phyloP scores from a whole-genome alignment of 306 rosid species.

The Glycine latifolia region DNA sequence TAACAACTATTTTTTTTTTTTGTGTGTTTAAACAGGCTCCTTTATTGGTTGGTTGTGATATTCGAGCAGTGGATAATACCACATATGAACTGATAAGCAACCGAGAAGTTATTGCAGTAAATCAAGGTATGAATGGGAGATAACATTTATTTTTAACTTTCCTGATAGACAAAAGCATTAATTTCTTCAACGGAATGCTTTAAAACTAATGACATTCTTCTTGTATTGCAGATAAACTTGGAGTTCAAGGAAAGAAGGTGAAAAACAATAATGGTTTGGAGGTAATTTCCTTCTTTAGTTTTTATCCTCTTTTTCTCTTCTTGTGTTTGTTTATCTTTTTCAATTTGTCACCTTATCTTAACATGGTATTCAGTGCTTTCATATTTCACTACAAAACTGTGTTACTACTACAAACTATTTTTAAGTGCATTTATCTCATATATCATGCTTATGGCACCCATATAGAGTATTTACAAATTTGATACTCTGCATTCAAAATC shows the following conservation, averaged over 20 bases:
- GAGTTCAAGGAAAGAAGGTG: conserved; percentile 36
- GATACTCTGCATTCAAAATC: neutral
- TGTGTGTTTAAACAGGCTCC: neutral
- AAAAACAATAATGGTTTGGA: conserved; percentile 59
- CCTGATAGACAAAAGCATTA: neutral
- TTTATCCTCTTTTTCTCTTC: neutral
- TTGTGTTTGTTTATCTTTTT: neutral
- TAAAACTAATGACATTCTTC: conserved; percentile 20
- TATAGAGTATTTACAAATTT: neutral
- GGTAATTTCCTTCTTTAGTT: conserved; percentile 51
- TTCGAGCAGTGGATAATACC: too few species aligned
- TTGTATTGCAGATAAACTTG: conserved; percentile 61
- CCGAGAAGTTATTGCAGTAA: conserved; percentile 46
- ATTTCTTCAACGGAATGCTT: conserved; percentile 16
- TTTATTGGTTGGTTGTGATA: too few species aligned
- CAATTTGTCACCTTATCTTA: neutral
- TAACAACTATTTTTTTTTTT: neutral
- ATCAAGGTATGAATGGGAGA: conserved; percentile 61
- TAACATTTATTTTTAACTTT: neutral
- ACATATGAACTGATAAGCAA: too few species aligned
- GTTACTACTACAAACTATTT: neutral
- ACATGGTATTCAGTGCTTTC: neutral
- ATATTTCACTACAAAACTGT: neutral
- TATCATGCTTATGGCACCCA: neutral
- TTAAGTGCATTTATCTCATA: conserved; percentile 3